These are phyloP conservation scores for Papiliotrema nemorosa DNA, from an alignment of 1,284 basidiomycete species.

Conservation along the genomic window DNA sequence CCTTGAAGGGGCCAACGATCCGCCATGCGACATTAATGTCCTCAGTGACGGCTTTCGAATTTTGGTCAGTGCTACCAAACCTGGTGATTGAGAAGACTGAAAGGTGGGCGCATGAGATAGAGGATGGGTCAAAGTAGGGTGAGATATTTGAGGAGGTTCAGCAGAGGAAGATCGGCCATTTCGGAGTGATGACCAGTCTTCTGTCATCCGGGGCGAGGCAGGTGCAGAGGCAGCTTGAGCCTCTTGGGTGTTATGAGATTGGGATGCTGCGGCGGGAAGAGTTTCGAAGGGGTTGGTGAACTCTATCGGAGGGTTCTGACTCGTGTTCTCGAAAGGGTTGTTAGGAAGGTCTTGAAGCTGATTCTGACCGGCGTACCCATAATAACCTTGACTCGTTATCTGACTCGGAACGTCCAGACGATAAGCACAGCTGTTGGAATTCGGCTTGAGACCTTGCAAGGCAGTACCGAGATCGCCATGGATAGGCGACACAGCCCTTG, in stretches of 20 bases:
- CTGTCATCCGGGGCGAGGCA: not conserved
- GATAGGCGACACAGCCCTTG: constrained; percentile 33
- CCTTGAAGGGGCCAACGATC: not conserved
- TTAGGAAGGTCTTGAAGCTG: no score
- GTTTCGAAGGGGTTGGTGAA: not conserved
- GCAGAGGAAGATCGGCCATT: not conserved
- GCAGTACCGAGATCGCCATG: constrained; percentile 2
- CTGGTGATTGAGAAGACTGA: constrained; percentile 9
- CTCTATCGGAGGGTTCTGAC: not conserved
- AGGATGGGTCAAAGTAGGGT: not conserved
- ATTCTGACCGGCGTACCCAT: no score
- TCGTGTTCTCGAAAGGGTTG: no score
- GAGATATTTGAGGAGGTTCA: not conserved
- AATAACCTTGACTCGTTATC: no score
- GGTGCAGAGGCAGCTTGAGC: not conserved
- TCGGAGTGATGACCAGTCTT: not conserved
- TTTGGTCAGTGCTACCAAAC: constrained; percentile 15
- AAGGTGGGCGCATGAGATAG: not conserved
- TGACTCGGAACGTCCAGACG: no score
- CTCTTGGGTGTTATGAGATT: no score
- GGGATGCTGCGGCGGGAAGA: not conserved
- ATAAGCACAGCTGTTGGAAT: no score
- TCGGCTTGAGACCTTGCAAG: not conserved
- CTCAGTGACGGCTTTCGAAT: constrained; percentile 27
- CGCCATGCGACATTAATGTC: constrained; percentile 22